Base-by-base conservation (phyloP, 345 rosid species). In the Acer negundo region DNA sequence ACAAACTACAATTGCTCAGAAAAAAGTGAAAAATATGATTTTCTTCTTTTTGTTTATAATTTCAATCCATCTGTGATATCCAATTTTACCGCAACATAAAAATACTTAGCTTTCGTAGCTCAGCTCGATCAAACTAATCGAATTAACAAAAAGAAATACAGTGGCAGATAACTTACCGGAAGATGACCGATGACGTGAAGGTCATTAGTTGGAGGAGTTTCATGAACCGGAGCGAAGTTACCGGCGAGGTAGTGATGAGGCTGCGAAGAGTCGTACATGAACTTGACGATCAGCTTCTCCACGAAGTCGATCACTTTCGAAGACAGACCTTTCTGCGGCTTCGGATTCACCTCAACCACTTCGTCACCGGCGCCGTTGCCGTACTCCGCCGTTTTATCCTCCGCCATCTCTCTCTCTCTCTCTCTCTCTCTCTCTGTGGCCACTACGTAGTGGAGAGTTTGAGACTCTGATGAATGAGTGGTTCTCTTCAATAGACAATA, bases 241-340 rank as follows among this genome's bases (percentile, higher is more conserved):
- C 99, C 99, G 55, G 92, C 81, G 77, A 96, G 97, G 77, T 91
- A 96, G 78, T 96, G 97, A 26, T 59, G 97, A 77, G 98, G 94
- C 69, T 44, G 86, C 17, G 97, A 88, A 53, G 93, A 78, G 83
- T 96, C 97, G 80, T 87, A 82, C 92, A 89, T 84, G 59, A 89
- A 77, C 81, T 94, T 92, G 26, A 96, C 99, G 15, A 91, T 71
- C 75, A 96, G 66, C 80, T 85, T 87, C 89, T 96, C 99, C 3
- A 94, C 5, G 67, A 78, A 82, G 82, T 96, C 98, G n/a, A 96
- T 55, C 16, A 90, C 70, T 80, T 78, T 91, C 11, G 99, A 84
- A 72, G 90, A 73, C 11, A 96, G 70, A 4, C 99, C 99, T 44
- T 83, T 88, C 22, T 77, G 81, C 46, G 97, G 98, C 84, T 73